Conservation (phyloP, 2,329 filamentous ascomycete species). For the Botrytis paeoniae region DNA sequence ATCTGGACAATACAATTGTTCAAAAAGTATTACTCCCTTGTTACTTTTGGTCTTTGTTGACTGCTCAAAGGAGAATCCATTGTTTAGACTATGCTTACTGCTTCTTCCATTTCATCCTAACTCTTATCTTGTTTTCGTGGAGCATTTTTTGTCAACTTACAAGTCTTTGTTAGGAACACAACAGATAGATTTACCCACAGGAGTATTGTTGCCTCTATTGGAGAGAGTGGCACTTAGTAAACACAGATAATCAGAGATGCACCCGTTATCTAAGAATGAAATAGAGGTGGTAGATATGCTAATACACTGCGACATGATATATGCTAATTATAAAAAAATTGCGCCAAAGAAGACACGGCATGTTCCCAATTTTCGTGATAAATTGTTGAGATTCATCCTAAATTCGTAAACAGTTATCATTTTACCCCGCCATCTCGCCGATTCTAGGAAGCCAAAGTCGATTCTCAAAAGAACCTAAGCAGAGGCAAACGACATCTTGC, state of each 20-base stretch:
- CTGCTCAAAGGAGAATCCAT: rapidly evolving
- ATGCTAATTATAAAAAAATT: neutral
- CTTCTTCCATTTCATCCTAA: neutral
- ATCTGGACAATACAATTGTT: neutral
- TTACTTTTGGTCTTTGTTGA: neutral
- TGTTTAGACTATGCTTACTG: neutral
- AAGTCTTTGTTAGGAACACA: neutral
- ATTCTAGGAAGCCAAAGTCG: neutral
- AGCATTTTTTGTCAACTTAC: neutral
- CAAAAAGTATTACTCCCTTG: neutral
- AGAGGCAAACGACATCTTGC: neutral
- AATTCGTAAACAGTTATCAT: neutral
- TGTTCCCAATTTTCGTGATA: neutral
- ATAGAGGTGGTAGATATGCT: neutral
- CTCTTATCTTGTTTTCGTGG: neutral
- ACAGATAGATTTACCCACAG: neutral
- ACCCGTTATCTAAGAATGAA: neutral
- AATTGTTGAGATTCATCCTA: neutral
- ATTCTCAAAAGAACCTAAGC: neutral
- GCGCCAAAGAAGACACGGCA: neutral
- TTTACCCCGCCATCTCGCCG: no score
- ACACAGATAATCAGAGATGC: neutral
- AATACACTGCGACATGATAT: neutral
- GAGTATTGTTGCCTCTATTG: neutral
- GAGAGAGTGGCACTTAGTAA: rapidly evolving